Evolutionary conservation across 495 filamentous ascomycete genomes (phyloP).

Genomic region (Trichocladium uniseriatum): DNA sequence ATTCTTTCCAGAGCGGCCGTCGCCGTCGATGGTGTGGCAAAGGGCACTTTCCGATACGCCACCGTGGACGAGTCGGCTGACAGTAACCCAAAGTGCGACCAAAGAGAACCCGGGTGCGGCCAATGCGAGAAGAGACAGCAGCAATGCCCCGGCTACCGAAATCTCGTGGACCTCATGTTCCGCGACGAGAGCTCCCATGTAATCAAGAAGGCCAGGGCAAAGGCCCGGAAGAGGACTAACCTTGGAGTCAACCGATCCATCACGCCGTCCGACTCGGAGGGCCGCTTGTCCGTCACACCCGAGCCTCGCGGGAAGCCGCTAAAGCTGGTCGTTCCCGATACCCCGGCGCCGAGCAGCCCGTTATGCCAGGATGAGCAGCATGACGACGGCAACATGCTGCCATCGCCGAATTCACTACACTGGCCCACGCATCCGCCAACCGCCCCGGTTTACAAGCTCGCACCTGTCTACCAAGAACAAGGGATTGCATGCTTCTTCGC

Average conservation of each 20-base stretch:
- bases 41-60: not conserved
- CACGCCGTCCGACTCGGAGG: slow-evolving; percentile 14
- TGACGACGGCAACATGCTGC: slow-evolving; percentile 22
- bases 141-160: slow-evolving; percentile 61
- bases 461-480: slow-evolving; percentile 26
- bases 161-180: slow-evolving; percentile 60
- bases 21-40: not conserved
- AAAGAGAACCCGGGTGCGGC: slow-evolving; percentile 52
- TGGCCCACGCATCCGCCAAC: slow-evolving; percentile 29
- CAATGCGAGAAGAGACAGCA: slow-evolving; percentile 56
- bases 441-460: slow-evolving; percentile 24
- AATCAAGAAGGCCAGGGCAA: slow-evolving; percentile 49
- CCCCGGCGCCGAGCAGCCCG: slow-evolving; percentile 13
- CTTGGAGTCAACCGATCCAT: slow-evolving; percentile 9
- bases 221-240: slow-evolving; percentile 24
- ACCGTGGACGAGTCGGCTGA: slow-evolving; percentile 4
- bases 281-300: slow-evolving; percentile 19
- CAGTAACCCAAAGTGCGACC: slow-evolving; percentile 48
- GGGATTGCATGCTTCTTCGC: slow-evolving; percentile 36
- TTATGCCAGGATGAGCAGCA: slow-evolving; percentile 9
- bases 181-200: slow-evolving; percentile 63
- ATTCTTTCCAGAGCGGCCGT: not conserved
- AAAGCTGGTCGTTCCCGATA: slow-evolving; percentile 17
- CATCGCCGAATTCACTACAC: slow-evolving; percentile 29
- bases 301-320: slow-evolving; percentile 16